Percentiles rank a stretch among this genome's conserved stretches.
Conservation (phyloP, 805 yeast species). For the Ogataea sp. region DNA sequence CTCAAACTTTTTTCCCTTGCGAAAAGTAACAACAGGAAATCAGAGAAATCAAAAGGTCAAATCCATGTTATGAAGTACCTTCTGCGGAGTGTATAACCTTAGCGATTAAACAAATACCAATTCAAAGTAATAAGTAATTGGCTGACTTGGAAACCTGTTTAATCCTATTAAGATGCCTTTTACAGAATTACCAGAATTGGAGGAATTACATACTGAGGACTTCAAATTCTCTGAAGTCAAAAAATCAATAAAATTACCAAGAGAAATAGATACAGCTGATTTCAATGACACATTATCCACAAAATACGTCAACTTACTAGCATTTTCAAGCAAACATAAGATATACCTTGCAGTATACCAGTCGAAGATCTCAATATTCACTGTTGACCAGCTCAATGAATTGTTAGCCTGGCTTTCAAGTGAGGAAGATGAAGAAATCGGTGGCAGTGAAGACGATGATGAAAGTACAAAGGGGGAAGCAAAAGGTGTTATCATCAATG, state of each 20-base stretch:
- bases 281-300: background rate
- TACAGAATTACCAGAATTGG: background rate
- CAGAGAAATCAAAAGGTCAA: too few relatives aligned
- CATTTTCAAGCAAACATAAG: background rate
- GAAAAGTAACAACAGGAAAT: too few relatives aligned
- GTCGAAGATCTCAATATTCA: background rate
- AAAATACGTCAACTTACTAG: background rate
- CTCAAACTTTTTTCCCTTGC: too few relatives aligned
- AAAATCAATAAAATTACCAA: background rate
- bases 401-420: background rate
- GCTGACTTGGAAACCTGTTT: background rate
- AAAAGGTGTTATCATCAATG: background rate
- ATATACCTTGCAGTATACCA: background rate
- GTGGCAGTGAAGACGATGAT: background rate
- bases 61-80: too few relatives aligned
- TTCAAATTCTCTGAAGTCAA: background rate
- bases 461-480: background rate
- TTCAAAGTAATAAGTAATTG: background rate
- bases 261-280: background rate
- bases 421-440: background rate
- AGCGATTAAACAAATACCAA: too few relatives aligned
- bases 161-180: too few relatives aligned
- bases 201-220: background rate
- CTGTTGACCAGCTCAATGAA: background rate
- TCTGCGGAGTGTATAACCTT: too few relatives aligned